A percentile compares a stretch with the other conserved stretches of the same genome.
phyloP scores from a whole-genome alignment of 306 rosid genomes.

The Prunus persica region Prunus_persica_NCBIv2 NC_034009.1:38502501-38503000 shows the following conservation, averaged over 20 bases:
- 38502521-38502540: constrained; percentile 69
- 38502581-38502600: constrained; percentile 73
- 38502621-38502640: constrained; percentile 79
- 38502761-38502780: constrained; percentile 54
- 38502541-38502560: constrained; percentile 61
- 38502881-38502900: constrained; percentile 78
- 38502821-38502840: constrained; percentile 85
- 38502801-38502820: constrained; percentile 53
- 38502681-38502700: constrained; percentile 81
- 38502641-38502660: constrained; percentile 63
- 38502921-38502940: constrained; percentile 82
- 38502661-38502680: constrained; percentile 68
- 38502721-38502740: constrained; percentile 52
- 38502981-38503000: constrained; percentile 79
- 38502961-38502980: constrained; percentile 66
- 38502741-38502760: constrained; percentile 72
- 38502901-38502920: constrained; percentile 71
- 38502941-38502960: constrained; percentile 75
- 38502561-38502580: constrained; percentile 49
- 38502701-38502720: constrained; percentile 58
- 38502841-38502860: constrained; percentile 82
- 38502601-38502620: constrained; percentile 98
- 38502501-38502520: constrained; percentile 63
- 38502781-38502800: constrained; percentile 52
- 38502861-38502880: constrained; percentile 81